Evolutionary conservation across 2,329 filamentous ascomycete species (phyloP).

Genomic region (Aspergillus candidus): DNA sequence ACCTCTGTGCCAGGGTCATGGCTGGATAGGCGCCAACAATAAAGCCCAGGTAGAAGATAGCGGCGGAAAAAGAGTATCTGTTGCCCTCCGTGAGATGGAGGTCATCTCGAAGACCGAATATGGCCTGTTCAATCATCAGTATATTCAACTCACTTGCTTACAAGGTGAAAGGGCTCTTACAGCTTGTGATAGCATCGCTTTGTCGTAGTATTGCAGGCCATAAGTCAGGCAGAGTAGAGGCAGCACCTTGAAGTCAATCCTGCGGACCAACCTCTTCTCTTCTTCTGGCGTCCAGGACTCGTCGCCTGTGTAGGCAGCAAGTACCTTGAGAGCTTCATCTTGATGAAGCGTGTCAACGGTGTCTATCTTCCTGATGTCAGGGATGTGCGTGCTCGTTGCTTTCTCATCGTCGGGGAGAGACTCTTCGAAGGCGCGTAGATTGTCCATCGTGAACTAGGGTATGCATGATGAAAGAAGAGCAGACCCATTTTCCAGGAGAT

Average conservation of each 20-base stretch:
- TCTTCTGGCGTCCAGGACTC: slow-evolving; percentile 39
- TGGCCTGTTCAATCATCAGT: slow-evolving; percentile 21
- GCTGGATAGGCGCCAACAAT: slow-evolving; percentile 45
- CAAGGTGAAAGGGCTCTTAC: neutral
- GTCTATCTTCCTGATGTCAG: slow-evolving; percentile 11
- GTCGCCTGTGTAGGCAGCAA: slow-evolving; percentile 39
- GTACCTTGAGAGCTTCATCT: slow-evolving; percentile 38
- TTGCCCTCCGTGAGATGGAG: slow-evolving; percentile 37
- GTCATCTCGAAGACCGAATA: slow-evolving; percentile 40
- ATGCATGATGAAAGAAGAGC: neutral
- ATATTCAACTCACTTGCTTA: no score
- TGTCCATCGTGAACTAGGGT: neutral
- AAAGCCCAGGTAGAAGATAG: slow-evolving; percentile 48
- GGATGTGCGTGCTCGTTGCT: slow-evolving; percentile 1
- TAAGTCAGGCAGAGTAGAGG: slow-evolving; percentile 45
- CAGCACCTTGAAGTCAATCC: slow-evolving; percentile 42
- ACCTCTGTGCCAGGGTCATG: slow-evolving; percentile 40
- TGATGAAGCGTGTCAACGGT: slow-evolving; percentile 31
- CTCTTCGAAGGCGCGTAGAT: slow-evolving; percentile 5
- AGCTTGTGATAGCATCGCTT: slow-evolving; percentile 51
- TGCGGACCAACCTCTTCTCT: slow-evolving; percentile 39
- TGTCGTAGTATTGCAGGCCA: slow-evolving; percentile 46
- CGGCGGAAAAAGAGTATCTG: slow-evolving; percentile 40
- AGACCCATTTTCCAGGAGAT: neutral
- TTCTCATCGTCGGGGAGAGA: slow-evolving; percentile 12